Percentiles rank a stretch among this genome's conserved stretches.
Conservation (phyloP, 768 basidiomycete genomes). For the Crepidotus variabilis region DNA sequence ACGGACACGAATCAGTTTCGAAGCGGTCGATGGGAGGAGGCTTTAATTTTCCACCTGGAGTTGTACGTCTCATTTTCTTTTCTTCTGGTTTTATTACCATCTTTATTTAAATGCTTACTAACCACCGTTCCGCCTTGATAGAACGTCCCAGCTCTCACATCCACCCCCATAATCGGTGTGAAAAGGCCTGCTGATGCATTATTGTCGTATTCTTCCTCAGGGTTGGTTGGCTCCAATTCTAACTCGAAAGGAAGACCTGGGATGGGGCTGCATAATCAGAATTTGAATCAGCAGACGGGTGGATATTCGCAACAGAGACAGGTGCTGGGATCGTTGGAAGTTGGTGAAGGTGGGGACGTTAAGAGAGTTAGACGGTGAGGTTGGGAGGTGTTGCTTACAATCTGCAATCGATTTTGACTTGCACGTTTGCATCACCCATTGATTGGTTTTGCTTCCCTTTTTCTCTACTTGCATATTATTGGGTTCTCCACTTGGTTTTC, state of each 20-base stretch:
- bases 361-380: constrained; percentile 41
- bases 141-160: constrained; percentile 2
- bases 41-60: constrained; percentile 44
- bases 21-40: constrained; percentile 45
- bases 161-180: constrained; percentile 19
- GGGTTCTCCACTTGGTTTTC: too few species aligned
- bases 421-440: too few species aligned
- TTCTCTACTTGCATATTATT: too few species aligned
- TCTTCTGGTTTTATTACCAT: too few species aligned
- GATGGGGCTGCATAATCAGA: constrained; percentile 29
- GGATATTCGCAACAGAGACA: constrained; percentile 14
- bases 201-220: constrained; percentile 9
- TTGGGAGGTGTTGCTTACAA: not conserved
- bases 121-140: constrained; percentile 5
- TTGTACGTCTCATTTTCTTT: constrained; percentile 27
- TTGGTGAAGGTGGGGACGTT: constrained; percentile 35
- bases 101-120: not conserved
- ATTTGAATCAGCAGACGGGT: constrained; percentile 9
- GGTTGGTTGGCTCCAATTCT: not conserved
- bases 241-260: constrained; percentile 26
- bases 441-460: too few species aligned
- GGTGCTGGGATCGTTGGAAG: constrained; percentile 30
- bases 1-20: constrained; percentile 7
- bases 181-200: constrained; percentile 32
- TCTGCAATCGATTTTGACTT: not conserved